Evolutionary conservation across 257 asterid genomes (phyloP).

Genomic region (Solanum habrochaites): DNA sequence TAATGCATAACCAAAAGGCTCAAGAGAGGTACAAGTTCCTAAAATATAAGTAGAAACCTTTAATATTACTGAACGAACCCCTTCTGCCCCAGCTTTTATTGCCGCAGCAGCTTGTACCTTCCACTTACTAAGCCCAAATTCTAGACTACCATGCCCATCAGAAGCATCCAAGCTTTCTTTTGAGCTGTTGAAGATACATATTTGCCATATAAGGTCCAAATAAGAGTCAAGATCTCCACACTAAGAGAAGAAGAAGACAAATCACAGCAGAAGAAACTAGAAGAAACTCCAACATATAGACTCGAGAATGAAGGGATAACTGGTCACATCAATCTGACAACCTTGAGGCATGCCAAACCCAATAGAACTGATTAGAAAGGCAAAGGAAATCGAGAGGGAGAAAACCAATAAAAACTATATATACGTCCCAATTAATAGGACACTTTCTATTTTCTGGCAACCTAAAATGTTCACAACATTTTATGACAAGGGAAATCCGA

Average conservation of each 20-base stretch:
- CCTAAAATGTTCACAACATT: background rate
- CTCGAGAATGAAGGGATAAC: background rate
- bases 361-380: background rate
- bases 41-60: constrained; percentile 42
- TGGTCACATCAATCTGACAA: background rate
- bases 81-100: constrained; percentile 61
- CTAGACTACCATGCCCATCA: constrained; percentile 36
- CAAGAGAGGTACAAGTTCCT: background rate
- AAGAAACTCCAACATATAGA: background rate
- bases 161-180: constrained; percentile 22
- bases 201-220: constrained; percentile 36
- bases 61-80: constrained; percentile 44
- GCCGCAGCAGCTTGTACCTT: constrained; percentile 76
- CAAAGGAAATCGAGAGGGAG: background rate
- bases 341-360: background rate
- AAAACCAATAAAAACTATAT: background rate
- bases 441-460: background rate
- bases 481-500: no score
- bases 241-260: background rate
- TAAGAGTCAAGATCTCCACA: background rate
- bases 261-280: background rate
- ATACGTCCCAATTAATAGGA: background rate
- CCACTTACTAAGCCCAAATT: constrained; percentile 73
- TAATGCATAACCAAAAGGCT: background rate
- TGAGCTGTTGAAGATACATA: constrained; percentile 32